phyloP scores from a whole-genome alignment of 306 rosid genomes.

The Sicyos baderoa region DNA sequence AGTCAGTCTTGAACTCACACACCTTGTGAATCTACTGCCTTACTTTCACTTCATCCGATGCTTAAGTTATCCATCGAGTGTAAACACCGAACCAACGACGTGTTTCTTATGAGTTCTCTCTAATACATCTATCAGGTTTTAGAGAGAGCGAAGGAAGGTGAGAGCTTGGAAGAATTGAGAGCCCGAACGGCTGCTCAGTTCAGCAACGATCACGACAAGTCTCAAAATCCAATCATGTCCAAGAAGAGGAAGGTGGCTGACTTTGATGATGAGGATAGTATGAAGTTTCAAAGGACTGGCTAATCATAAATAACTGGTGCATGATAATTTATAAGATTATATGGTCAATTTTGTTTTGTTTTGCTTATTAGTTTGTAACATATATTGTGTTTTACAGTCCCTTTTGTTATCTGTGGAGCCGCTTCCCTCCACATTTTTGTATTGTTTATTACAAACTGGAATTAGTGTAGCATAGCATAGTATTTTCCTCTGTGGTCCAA shows the following conservation, averaged over 20 bases:
- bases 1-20: constrained; percentile 27
- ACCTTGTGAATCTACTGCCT: neutral
- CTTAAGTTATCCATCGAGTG: neutral
- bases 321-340: neutral
- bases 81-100: neutral
- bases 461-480: neutral
- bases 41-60: neutral
- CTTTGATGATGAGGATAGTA: constrained; percentile 51
- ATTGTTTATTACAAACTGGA: neutral
- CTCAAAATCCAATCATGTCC: constrained; percentile 38
- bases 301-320: constrained; percentile 16
- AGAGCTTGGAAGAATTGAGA: constrained; percentile 74
- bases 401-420: constrained; percentile 15
- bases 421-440: neutral
- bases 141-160: constrained; percentile 87
- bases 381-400: constrained; percentile 4
- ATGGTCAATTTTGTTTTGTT: constrained; percentile 10
- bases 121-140: constrained; percentile 42
- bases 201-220: constrained; percentile 38
- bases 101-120: neutral
- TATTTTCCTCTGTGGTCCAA: neutral
- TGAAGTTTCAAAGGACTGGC: constrained; percentile 41
- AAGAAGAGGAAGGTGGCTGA: constrained; percentile 59
- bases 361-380: neutral
- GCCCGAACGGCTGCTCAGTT: constrained; percentile 69